Conservation (phyloP, 2,329 filamentous ascomycete species). For the Aureobasidium sp. region DNA sequence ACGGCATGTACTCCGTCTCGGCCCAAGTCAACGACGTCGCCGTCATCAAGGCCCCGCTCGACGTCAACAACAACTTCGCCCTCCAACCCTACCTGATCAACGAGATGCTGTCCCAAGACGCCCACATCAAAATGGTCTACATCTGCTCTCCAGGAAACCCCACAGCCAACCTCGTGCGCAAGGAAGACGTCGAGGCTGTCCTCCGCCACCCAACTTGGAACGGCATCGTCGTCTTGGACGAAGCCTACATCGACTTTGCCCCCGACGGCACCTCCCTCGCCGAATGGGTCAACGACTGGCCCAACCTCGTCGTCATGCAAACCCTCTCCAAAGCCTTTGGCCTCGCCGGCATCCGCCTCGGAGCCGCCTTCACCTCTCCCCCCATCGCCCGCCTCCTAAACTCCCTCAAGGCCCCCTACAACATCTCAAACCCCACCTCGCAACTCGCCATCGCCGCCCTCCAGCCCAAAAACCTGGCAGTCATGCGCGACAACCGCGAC, state of each 20-base stretch:
- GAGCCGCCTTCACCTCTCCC: slow-evolving; percentile 69
- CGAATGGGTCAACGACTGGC: slow-evolving; percentile 85
- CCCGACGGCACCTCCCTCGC: slow-evolving; percentile 70
- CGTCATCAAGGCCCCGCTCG: slow-evolving; percentile 77
- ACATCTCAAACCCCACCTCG: slow-evolving; percentile 81
- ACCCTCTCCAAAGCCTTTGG: slow-evolving; percentile 98
- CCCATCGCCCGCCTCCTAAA: slow-evolving; percentile 75
- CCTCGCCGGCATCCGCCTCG: slow-evolving; percentile 84
- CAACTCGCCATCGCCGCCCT: slow-evolving; percentile 70
- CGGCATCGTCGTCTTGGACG: slow-evolving; percentile 84
- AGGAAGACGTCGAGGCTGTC: slow-evolving; percentile 62
- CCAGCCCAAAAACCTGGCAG: slow-evolving; percentile 53
- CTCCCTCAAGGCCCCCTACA: slow-evolving; percentile 91
- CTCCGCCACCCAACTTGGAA: slow-evolving; percentile 90
- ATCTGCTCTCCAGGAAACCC: slow-evolving; percentile 94
- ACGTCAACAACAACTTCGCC: slow-evolving; percentile 61
- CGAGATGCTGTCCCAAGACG: slow-evolving; percentile 52
- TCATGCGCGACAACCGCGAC: slow-evolving; percentile 64
- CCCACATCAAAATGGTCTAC: slow-evolving; percentile 77
- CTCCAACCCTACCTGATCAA: slow-evolving; percentile 64
- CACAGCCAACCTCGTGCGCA: slow-evolving; percentile 69
- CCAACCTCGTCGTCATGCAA: slow-evolving; percentile 96
- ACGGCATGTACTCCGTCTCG: slow-evolving; percentile 96
- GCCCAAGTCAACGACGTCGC: slow-evolving; percentile 88
- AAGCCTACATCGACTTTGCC: slow-evolving; percentile 95